Base-by-base conservation (phyloP, 805 yeast genomes). In the Pichia eremophila region DNA sequence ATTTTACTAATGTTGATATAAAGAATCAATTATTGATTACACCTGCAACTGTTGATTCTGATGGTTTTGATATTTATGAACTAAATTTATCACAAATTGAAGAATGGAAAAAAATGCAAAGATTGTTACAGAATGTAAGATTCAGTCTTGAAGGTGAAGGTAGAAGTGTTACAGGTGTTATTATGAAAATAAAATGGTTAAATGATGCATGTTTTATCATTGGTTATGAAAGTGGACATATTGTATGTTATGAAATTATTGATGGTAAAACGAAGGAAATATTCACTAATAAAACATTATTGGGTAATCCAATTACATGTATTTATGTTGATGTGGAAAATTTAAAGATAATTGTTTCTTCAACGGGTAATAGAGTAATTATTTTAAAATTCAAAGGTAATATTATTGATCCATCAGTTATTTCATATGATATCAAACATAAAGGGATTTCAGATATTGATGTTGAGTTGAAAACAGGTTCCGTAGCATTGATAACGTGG, bases 181-280 rank as follows among this genome's bases (percentile, higher is more conserved):
- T 83, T 14, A 84, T 87, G 88, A 73, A 70, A 41, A 54, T 83
- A 3, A 50, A 57, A 1, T 73, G 77, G 62, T 55, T 73, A 1
- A 56, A 55, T 11, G 54, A 57, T 2, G 51, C 60, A 10, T 47
- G 62, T 1, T 57, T 78, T 17, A 62, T 63, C 17, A 67, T 82
- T 7, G 95, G 95, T 1, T 86, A 75, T 57, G 95, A 86, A 59
- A 80, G 85, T 17, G 95, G 95, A 0, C 44, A 53, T 12, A 31
- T 74, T 15, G n/a, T 32, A 0, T 45, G 44, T 54, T 49, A 25
- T 27, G 8, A 34, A 36, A 7, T 48, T 11, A 5, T 12, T 34
- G 34, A 39, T 8, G 31, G 17, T 28, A 17, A 46, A 52, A 18
- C 64, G 0, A 55, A 58, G 22, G 53, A 61, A 12, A 8, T 44